These are phyloP conservation scores for Globisporangium acanthophoron DNA, from an alignment of 352 stramenopile genomes.

Conservation along the genomic window DNA sequence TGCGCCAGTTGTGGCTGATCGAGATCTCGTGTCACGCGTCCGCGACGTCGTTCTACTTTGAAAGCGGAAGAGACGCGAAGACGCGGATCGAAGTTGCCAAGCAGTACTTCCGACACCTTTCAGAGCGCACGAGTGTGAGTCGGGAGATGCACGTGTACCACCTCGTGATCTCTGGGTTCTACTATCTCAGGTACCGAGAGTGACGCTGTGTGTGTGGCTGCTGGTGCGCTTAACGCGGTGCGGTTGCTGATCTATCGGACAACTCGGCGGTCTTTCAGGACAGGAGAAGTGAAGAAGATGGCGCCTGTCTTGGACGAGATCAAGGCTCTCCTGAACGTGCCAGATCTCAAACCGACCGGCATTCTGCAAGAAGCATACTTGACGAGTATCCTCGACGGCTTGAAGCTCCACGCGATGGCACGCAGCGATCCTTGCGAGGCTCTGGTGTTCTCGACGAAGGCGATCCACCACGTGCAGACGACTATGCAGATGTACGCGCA, in stretches of 20 bases:
- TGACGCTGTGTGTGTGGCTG: not conserved
- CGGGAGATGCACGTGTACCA: slow-evolving; percentile 46
- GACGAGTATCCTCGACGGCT: slow-evolving; percentile 45
- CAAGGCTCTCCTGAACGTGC: slow-evolving; percentile 13
- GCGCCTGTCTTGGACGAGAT: slow-evolving; percentile 35
- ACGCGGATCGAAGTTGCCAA: slow-evolving; percentile 41
- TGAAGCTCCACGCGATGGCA: slow-evolving; percentile 32
- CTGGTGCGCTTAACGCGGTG: no score
- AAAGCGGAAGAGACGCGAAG: slow-evolving; percentile 16
- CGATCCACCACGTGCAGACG: slow-evolving; percentile 44
- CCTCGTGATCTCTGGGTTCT: slow-evolving; percentile 52
- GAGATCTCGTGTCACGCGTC: slow-evolving; percentile 53
- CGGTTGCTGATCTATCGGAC: not conserved
- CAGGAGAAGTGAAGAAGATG: slow-evolving; percentile 40
- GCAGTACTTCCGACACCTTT: slow-evolving; percentile 31
- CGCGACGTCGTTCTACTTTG: slow-evolving; percentile 33
- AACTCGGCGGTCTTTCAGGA: slow-evolving; percentile 13
- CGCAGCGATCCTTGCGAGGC: slow-evolving; percentile 42
- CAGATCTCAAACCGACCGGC: slow-evolving; percentile 1
- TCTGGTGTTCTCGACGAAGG: slow-evolving; percentile 37
- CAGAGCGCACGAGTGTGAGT: slow-evolving; percentile 17
- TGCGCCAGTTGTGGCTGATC: slow-evolving; percentile 53
- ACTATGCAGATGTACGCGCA: slow-evolving; percentile 36
- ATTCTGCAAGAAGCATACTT: slow-evolving; percentile 36
- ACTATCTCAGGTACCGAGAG: slow-evolving; percentile 34